A percentile compares a stretch with the other conserved stretches of the same genome.
Conservation (phyloP, 768 basidiomycete species). For the Mycena chlorophos region DNA sequence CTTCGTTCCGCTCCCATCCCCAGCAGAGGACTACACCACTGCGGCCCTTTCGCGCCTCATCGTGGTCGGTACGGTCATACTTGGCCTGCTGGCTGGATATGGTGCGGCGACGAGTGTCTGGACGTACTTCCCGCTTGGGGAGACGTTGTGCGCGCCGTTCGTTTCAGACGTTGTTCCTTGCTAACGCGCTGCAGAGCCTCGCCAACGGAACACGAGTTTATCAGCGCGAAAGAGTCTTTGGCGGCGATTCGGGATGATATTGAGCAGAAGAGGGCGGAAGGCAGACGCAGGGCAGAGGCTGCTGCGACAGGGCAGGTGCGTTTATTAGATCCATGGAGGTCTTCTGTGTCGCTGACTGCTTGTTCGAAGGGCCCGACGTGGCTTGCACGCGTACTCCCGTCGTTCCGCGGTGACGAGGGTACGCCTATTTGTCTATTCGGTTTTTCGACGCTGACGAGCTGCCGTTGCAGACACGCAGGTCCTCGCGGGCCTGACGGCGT, state of each 20-base stretch:
- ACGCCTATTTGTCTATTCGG: slow-evolving; percentile 13
- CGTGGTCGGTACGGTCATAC: slow-evolving; percentile 73
- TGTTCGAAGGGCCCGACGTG: slow-evolving; percentile 35
- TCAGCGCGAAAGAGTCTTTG: slow-evolving; percentile 57
- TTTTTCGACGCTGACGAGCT: not conserved
- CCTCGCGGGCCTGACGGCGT: slow-evolving; percentile 60
- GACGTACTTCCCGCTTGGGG: slow-evolving; percentile 50
- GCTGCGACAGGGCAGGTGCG: slow-evolving; percentile 16
- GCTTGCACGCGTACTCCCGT: slow-evolving; percentile 51
- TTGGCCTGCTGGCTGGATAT: slow-evolving; percentile 80
- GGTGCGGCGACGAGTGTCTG: slow-evolving; percentile 72
- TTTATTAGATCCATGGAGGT: not conserved
- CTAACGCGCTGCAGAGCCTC: slow-evolving; percentile 28
- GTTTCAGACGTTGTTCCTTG: not conserved
- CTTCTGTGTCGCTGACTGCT: not conserved
- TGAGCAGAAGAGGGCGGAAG: slow-evolving; percentile 36
- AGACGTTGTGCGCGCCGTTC: slow-evolving; percentile 22
- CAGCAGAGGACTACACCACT: slow-evolving; percentile 45
- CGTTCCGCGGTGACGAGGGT: slow-evolving; percentile 49
- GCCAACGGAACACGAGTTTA: slow-evolving; percentile 54
- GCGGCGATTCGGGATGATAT: slow-evolving; percentile 63
- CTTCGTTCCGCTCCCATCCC: slow-evolving; percentile 64
- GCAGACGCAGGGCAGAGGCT: slow-evolving; percentile 29
- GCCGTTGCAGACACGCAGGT: slow-evolving; percentile 51
- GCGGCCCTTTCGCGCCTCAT: slow-evolving; percentile 62